A percentile compares a stretch with the other conserved stretches of the same genome.
Evolutionary conservation across 1,284 basidiomycete genomes (phyloP).

Genomic region (Malassezia restricta): DNA sequence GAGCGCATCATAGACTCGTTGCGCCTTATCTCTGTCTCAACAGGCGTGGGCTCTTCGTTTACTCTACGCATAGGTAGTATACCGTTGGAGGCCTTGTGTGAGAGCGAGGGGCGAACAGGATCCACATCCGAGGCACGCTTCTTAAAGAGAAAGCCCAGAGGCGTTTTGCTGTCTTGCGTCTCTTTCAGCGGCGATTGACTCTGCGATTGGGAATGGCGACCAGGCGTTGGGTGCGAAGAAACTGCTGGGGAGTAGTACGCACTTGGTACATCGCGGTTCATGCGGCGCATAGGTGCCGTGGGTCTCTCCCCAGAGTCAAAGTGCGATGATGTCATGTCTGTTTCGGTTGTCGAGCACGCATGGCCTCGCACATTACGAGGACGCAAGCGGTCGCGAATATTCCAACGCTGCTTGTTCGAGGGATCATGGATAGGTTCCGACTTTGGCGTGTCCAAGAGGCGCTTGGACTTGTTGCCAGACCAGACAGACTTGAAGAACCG

Average conservation of each 20-base stretch:
- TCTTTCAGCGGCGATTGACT: neutral
- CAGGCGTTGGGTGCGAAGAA: neutral
- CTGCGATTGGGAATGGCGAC: neutral
- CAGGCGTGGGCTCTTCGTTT: slow-evolving; percentile 9
- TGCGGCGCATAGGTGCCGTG: neutral
- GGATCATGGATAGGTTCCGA: neutral
- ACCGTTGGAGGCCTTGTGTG: neutral
- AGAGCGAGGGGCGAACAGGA: neutral
- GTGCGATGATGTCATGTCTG: neutral
- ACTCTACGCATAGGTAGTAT: neutral
- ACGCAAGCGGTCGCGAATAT: neutral
- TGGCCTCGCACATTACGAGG: neutral
- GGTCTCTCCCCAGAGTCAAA: neutral
- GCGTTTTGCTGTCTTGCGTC: neutral
- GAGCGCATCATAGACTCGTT: slow-evolving; percentile 3
- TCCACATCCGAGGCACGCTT: neutral
- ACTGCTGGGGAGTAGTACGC: slow-evolving; percentile 4
- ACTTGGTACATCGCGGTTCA: slow-evolving; percentile 5
- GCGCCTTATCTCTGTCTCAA: neutral
- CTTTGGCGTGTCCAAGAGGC: neutral
- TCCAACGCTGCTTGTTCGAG: neutral
- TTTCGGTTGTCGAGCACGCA: neutral
- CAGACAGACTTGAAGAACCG: slow-evolving; percentile 9
- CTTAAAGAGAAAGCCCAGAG: neutral
- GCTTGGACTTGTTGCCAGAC: neutral